Conservation (phyloP, 1,284 basidiomycete genomes). For the Ceratobasidium papillatum region DNA sequence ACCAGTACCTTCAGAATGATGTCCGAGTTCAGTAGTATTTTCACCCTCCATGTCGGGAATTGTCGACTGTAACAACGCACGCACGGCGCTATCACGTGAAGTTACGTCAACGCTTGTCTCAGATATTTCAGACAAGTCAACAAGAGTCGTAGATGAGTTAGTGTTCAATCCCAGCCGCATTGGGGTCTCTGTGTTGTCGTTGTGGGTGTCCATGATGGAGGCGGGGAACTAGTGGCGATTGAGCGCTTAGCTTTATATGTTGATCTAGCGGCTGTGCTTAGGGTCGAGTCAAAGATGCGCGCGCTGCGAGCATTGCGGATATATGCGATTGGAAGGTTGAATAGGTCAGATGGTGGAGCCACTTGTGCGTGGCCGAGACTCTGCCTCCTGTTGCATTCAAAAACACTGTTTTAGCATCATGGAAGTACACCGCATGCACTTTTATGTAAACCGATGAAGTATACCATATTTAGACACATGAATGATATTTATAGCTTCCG, state of each 20-base stretch:
- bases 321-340: not conserved
- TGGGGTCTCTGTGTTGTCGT: not conserved
- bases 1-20: not conserved
- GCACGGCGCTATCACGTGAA: not conserved
- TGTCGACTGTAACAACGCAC: not conserved
- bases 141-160: not conserved
- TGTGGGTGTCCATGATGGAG: constrained; percentile 7
- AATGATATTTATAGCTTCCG: too few relatives aligned
- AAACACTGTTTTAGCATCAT: not conserved
- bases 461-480: too few relatives aligned
- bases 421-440: not conserved
- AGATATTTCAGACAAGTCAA: not conserved
- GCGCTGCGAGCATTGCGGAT: not conserved
- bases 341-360: not conserved
- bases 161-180: not conserved
- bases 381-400: not conserved
- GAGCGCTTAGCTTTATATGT: constrained; percentile 1
- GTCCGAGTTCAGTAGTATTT: not conserved
- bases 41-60: not conserved
- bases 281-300: not conserved
- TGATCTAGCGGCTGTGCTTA: not conserved
- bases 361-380: not conserved
- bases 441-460: too few relatives aligned
- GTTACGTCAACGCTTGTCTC: not conserved
- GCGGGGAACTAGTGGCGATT: not conserved